Conservation (phyloP, 2,329 filamentous ascomycete species). For the Samsoniella hepiali region DNA sequence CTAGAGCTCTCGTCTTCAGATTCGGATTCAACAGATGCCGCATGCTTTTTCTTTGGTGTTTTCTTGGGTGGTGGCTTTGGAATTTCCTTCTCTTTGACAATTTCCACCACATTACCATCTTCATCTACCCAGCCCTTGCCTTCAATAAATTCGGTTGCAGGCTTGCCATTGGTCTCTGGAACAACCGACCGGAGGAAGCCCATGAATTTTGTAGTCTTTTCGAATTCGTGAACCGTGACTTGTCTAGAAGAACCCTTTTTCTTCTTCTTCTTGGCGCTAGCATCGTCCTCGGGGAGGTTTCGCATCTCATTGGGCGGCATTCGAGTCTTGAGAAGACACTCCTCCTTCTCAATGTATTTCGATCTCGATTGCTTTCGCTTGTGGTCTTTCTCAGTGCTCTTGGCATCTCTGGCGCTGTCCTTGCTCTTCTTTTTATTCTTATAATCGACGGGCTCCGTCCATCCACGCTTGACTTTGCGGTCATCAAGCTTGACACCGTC, state of each 20-base stretch:
- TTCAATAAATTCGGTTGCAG: constrained; percentile 65
- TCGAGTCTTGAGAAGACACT: constrained; percentile 81
- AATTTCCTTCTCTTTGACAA: constrained; percentile 37
- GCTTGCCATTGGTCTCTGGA: constrained; percentile 33
- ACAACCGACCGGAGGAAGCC: constrained; percentile 66
- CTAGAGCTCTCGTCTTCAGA: constrained; percentile 36
- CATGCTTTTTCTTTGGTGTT: constrained; percentile 22
- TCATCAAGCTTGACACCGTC: constrained; percentile 69
- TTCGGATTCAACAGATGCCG: constrained; percentile 25
- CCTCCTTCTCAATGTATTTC: constrained; percentile 75
- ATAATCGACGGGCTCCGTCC: constrained; percentile 66
- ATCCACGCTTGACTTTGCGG: constrained; percentile 82
- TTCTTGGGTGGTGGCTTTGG: constrained; percentile 29
- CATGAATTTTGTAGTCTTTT: constrained; percentile 77
- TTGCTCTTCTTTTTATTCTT: constrained; percentile 46
- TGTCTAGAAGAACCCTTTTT: constrained; percentile 51
- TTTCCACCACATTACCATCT: constrained; percentile 71
- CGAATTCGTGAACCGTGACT: constrained; percentile 82
- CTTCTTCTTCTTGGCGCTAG: constrained; percentile 57
- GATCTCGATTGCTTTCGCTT: constrained; percentile 62
- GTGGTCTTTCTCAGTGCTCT: constrained; percentile 50
- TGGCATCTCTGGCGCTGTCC: constrained; percentile 38
- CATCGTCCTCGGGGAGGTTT: constrained; percentile 40
- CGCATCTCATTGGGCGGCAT: constrained; percentile 52
- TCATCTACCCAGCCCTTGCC: constrained; percentile 86